Base-by-base conservation (phyloP, 73 alveolate species). In the Paramecium caudatum region DNA sequence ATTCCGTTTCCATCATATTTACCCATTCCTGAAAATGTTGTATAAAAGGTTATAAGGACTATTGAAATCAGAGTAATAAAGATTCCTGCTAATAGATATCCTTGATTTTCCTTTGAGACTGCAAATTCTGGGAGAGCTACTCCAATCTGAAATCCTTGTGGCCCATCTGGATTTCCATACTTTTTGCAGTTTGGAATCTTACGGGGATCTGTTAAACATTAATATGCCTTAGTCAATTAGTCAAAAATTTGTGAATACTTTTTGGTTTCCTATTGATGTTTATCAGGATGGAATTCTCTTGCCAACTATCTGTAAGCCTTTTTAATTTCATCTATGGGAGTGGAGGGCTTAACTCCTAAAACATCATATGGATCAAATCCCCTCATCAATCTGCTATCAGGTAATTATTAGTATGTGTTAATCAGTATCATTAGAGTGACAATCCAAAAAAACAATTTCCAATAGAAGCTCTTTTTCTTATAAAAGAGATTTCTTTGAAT, bases 321-420 rank as follows among this genome's bases (percentile, higher is more conserved):
- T 45, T 74, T 74, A 41, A 74, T 74, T 41, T 74, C 49, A 41
- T 74, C 62, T 16, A 74, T 8, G 4, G 88, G 68, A 0, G 88
- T 41, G 5, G 49, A 37, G 36, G 88, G 21, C 10, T 23, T 39
- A 1, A 74, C 88, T 15, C 65, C 62, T 25, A 74, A 74, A 0
- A 74, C 88, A 36, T 74, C 88, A 74, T 74, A 74, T 8, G 88
- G 88, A 74, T 74, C 88, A 74, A 74, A 74, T 4, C 88, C 88
- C 32, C 55, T 74, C 69, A 74, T 74, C 25, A 74, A 45, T 45
- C 43, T 3, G 8, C 69, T 39, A 74, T 74, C 88, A 74, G 88
- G 88, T 74, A 74, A 74, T 74, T 74, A 45, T 74, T 74, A 23
- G 43, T 74, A 74, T 12, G 88, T 21, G 47, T 74, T 74, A 8